A percentile compares a stretch with the other conserved stretches of the same genome.
These are phyloP conservation scores for Teratosphaeria destructans DNA, from an alignment of 2,329 filamentous ascomycete genomes.

Conservation along the genomic window DNA sequence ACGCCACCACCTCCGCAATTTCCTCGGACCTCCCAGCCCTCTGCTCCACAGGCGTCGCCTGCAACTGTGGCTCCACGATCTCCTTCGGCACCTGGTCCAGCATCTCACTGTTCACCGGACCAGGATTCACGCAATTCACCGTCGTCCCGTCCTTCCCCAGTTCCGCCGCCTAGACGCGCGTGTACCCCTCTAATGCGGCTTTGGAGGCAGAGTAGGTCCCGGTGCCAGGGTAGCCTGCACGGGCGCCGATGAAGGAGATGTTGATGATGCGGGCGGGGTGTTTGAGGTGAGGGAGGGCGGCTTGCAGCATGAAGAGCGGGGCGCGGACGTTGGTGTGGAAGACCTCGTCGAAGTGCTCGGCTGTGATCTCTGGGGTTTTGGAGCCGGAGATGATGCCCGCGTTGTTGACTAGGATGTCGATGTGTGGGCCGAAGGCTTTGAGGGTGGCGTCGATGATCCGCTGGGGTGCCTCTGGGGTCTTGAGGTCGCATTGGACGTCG, in stretches of 20 bases:
- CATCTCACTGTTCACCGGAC: conserved; percentile 50
- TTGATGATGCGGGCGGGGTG: conserved; percentile 46
- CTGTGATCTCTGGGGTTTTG: neutral
- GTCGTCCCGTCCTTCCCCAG: conserved; percentile 47
- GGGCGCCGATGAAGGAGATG: conserved; percentile 44
- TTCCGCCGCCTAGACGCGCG: conserved; percentile 49
- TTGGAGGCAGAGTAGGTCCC: conserved; percentile 48
- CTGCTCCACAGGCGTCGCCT: conserved; percentile 41
- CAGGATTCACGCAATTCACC: conserved; percentile 51
- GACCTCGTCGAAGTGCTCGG: neutral
- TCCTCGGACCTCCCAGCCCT: conserved; percentile 44
- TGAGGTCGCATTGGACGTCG: neutral
- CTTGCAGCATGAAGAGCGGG: neutral
- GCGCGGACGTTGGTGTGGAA: conserved; percentile 1
- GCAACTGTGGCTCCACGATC: conserved; percentile 40
- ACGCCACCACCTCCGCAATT: conserved; percentile 46
- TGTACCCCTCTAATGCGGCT: conserved; percentile 50
- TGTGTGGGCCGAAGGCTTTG: neutral
- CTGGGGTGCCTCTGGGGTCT: neutral
- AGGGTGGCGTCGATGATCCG: neutral
- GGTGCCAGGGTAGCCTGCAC: conserved; percentile 25
- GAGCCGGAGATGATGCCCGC: neutral
- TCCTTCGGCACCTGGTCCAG: conserved; percentile 42
- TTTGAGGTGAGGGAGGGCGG: neutral
- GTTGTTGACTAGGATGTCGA: conserved; percentile 3